Percentiles rank a stretch among this genome's conserved stretches.
phyloP scores from a whole-genome alignment of 75 land plant species.

The Cunninghamia lanceolata region DNA sequence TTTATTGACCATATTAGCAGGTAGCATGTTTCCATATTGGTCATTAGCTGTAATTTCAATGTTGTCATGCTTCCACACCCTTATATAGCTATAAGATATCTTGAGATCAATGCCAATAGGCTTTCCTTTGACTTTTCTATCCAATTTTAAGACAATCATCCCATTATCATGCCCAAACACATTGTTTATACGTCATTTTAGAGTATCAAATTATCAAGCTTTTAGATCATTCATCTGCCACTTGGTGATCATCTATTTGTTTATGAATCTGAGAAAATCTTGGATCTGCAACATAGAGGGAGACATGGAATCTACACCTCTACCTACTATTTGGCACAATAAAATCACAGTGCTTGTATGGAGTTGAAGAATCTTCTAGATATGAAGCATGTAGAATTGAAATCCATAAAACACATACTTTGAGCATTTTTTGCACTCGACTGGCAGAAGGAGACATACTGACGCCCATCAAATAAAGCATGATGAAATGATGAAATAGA shows the following conservation, averaged over 20 bases:
- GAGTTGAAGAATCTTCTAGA: constrained; percentile 25
- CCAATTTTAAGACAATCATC: no score
- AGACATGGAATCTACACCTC: constrained; percentile 20
- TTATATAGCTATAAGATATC: no score
- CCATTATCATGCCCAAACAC: no score
- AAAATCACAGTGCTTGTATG: constrained; percentile 29
- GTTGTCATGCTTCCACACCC: no score
- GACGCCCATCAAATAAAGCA: background rate
- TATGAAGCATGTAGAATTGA: constrained; percentile 21
- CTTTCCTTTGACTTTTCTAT: no score
- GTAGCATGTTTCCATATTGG: constrained; percentile 75
- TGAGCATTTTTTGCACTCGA: constrained; percentile 8
- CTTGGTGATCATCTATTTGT: no score
- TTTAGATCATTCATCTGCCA: no score
- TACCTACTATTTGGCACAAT: constrained; percentile 1
- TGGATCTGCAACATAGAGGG: constrained; percentile 7
- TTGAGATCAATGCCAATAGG: no score
- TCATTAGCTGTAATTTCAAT: no score
- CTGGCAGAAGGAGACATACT: constrained; percentile 13
- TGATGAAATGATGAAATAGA: no score
- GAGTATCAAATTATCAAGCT: no score
- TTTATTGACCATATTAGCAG: constrained; percentile 68
- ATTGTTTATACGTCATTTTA: no score
- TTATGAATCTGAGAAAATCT: background rate
- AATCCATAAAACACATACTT: constrained; percentile 19